Percentiles rank a stretch among this genome's conserved stretches.
Conservation (phyloP, 306 rosid species). For the Cucurbita maxima region DNA sequence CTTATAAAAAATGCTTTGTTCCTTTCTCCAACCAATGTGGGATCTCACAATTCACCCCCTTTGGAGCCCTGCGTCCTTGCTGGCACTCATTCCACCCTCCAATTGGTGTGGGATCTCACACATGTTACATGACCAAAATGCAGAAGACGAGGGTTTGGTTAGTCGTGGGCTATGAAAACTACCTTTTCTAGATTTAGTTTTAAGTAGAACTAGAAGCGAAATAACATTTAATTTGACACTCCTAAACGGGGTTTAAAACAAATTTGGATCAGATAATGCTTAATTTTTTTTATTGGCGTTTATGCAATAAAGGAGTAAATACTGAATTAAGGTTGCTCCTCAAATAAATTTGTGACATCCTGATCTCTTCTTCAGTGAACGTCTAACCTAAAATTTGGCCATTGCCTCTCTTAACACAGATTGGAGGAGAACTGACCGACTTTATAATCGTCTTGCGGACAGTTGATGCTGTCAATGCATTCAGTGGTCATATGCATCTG, state of each 20-base stretch:
- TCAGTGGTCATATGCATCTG: conserved; percentile 59
- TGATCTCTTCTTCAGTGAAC: background rate
- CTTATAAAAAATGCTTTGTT: too few relatives aligned
- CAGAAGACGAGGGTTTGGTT: background rate
- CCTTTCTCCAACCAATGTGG: too few relatives aligned
- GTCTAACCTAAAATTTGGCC: background rate
- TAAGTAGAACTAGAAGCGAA: background rate
- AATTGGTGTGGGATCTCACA: too few relatives aligned
- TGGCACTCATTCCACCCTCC: too few relatives aligned
- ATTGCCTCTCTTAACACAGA: conserved; percentile 27
- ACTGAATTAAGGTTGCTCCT: background rate
- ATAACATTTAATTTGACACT: background rate
- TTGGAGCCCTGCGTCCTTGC: too few relatives aligned
- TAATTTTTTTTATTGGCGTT: background rate
- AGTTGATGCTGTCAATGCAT: conserved; percentile 65
- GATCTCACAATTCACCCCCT: too few relatives aligned
- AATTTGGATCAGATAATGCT: background rate
- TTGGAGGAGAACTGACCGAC: conserved; percentile 95
- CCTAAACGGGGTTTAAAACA: background rate
- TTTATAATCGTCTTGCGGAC: conserved; percentile 78
- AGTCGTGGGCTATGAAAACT: background rate
- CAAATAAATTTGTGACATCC: background rate
- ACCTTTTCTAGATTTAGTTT: background rate
- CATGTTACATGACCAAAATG: background rate
- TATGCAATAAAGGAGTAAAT: background rate